Evolutionary conservation across 2,329 filamentous ascomycete species (phyloP).

Genomic region (Penicillium sp.): DNA sequence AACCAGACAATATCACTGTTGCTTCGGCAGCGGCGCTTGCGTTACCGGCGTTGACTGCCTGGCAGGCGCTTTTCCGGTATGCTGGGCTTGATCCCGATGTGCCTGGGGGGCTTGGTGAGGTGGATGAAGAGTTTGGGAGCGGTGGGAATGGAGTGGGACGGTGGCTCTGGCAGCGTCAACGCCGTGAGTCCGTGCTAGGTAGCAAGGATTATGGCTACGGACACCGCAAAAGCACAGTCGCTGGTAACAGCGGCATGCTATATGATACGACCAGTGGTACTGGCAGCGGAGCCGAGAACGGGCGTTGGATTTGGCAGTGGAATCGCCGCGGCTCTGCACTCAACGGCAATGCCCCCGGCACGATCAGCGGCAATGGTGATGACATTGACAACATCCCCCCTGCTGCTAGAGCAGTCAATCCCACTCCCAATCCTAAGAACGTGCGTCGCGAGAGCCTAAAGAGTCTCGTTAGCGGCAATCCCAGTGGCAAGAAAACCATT

Average conservation of each 20-base stretch:
- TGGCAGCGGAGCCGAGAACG: constrained; percentile 2
- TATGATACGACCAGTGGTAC: constrained; percentile 5
- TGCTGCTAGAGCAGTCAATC: not conserved
- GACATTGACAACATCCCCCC: not conserved
- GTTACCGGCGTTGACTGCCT: constrained; percentile 41
- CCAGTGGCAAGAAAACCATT: not conserved
- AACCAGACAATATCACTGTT: constrained; percentile 37
- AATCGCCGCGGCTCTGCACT: not conserved
- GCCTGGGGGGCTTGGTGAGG: constrained; percentile 1
- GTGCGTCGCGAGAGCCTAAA: constrained; percentile 4
- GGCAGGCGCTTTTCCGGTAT: constrained; percentile 43
- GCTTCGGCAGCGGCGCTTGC: constrained; percentile 39
- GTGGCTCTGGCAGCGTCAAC: constrained; percentile 6
- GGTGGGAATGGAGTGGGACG: not conserved
- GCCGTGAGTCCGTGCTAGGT: constrained; percentile 2
- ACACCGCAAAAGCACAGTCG: constrained; percentile 2
- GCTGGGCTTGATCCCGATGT: constrained; percentile 32
- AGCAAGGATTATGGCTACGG: constrained; percentile 6
- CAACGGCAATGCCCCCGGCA: not conserved
- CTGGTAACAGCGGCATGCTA: not conserved
- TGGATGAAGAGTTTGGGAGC: not conserved
- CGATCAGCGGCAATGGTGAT: not conserved
- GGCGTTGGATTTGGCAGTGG: constrained; percentile 12
- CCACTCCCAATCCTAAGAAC: not conserved
- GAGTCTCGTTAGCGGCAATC: constrained; percentile 5